Percentiles rank a stretch among this genome's conserved stretches.
phyloP scores from a whole-genome alignment of 2,329 filamentous ascomycete genomes.

The Epichloe uncinata region DNA sequence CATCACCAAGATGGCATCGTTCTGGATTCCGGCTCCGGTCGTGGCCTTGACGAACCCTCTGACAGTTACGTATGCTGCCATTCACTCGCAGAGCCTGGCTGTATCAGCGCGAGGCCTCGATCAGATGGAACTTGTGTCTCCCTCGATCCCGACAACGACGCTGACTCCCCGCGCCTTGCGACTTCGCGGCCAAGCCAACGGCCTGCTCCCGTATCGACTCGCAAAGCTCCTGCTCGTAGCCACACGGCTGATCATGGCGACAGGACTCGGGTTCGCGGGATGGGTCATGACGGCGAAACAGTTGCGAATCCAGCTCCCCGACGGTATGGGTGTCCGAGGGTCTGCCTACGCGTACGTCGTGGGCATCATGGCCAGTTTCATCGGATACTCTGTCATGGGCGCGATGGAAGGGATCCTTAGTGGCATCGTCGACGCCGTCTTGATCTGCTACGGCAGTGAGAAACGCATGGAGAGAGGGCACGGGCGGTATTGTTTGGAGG shows the following conservation, averaged over 20 bases:
- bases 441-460: conserved; percentile 93
- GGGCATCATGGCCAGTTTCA: conserved; percentile 80
- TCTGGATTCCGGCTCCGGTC: conserved; percentile 73
- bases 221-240: conserved; percentile 87
- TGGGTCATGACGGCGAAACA: conserved; percentile 89
- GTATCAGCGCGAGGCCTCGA: conserved; percentile 66
- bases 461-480: conserved; percentile 51
- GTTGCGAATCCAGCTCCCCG: conserved; percentile 47
- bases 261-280: conserved; percentile 82
- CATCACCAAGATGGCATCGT: conserved; percentile 61
- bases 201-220: conserved; percentile 75
- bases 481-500: conserved; percentile 81
- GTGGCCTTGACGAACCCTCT: conserved; percentile 81
- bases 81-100: conserved; percentile 75
- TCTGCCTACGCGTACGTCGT: conserved; percentile 93
- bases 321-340: conserved; percentile 47
- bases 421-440: conserved; percentile 73
- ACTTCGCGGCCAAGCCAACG: conserved; percentile 28
- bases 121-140: conserved; percentile 68
- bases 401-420: conserved; percentile 82
- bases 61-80: conserved; percentile 82
- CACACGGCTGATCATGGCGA: conserved; percentile 80
- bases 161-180: conserved; percentile 43
- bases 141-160: conserved; percentile 60
- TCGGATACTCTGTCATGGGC: conserved; percentile 86